Evolutionary conservation across 345 rosid species (phyloP), one percentile per base, ranked within the genome.

Genomic region (Hypericum perforatum): DNA sequence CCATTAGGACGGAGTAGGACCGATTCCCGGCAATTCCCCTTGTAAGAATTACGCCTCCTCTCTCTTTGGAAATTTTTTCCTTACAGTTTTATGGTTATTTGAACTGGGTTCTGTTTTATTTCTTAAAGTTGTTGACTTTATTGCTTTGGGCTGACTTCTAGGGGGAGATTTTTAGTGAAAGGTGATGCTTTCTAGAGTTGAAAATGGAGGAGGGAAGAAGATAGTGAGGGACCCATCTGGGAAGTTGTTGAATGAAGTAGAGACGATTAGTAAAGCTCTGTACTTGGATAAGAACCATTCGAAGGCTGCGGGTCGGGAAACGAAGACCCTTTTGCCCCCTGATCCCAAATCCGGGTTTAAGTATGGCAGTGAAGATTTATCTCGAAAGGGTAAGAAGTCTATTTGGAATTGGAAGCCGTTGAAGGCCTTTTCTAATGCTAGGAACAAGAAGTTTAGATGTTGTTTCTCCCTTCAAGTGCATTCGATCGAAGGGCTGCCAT

Each of bases 381-480:
- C 78, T 6, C 79, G 70, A 43, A 82, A 84, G 73, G 92, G 84
- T 46, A 91, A 86, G 74, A 86, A 78, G 67, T 78, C 96, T 5
- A 63, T 86, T 54, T 86, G 96, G 96, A 86, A 84, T 60, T 86
- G 98, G 90, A 75, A 69, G 80, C 86, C 96, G 0, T 70, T 86
- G 60, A 91, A 82, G 64, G 96, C 95, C 37, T 69, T 91, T 49
- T 77, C 96, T 32, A 65, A 74, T 48, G 76, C 71, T 38, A 76
- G 78, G 54, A 82, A 73, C 65, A 78, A 84, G 9, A 72, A 87
- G 55, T 86, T 91, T 56, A 78, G 68, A 41, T 86, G 95, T 43
- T 82, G 87, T 64, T 91, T 91, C 74, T 77, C 81, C 45, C 82
- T 86, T 37, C 80, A 82, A 70, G 89, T 86, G 36, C 94, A 81